Evolutionary conservation across 306 rosid species (phyloP), one percentile per base, ranked within the genome.

Genomic region (Lithocarpus polystachyus): DNA sequence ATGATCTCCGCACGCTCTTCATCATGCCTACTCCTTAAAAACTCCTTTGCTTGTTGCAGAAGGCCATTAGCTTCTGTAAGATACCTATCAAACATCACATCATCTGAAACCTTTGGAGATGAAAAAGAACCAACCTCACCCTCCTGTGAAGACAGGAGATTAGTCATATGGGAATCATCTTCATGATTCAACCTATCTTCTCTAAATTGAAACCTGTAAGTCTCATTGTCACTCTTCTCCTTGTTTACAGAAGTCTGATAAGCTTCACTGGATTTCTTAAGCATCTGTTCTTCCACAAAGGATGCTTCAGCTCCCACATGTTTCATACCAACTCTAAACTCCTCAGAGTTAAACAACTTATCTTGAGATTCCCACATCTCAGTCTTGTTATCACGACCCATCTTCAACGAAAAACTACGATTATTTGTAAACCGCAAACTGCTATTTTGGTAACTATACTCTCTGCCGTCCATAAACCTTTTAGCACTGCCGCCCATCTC

Each of bases 31-130:
- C 78, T 83, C 84, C 86, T 87, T 75, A 95, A 68, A 71, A 84
- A 89, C 65, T 84, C 93, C 82, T 89, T 95, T 48, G 98, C 94
- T 86, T 90, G 89, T 64, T 87, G 89, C 35, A 90, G 82, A 77
- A 95, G 94, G 72, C 81, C 87, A 12, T 87, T 88, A 53, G 99
- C 97, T 86, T 92, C 97, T 61, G 82, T 85, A 56, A 92, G 89
- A 86, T 85, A 89, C 81, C 86, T 86, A 76, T 89, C 96, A 81
- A 94, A 92, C 80, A 88, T 28, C 23, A 84, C 72, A 85, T 94
- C 99, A 75, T 94, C 93, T 17, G 92, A 87, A 77, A 85, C 61
- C 72, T 76, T 83, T 17, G 94, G 51, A 77, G 97, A 87, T 52
- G 90, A 81, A 82, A 88, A 35, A 43, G 87, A 52, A 75, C 83